A percentile compares a stretch with the other conserved stretches of the same genome.
Conservation (phyloP, 1,284 basidiomycete genomes). For the Puccinia triticina region DNA sequence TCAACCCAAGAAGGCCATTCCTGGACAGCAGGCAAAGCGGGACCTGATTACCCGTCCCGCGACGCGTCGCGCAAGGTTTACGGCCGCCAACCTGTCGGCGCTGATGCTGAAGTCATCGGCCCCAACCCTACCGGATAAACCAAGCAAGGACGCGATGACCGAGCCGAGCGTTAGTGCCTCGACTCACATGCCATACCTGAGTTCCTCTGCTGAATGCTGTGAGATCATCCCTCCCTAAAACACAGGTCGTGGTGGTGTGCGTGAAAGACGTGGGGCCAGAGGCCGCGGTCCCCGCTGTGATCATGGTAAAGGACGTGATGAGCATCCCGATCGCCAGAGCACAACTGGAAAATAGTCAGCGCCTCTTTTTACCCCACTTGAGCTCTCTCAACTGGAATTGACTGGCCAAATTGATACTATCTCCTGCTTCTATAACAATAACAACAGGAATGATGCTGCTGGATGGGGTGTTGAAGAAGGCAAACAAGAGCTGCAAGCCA, state of each 20-base stretch:
- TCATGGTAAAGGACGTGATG: conserved; percentile 43
- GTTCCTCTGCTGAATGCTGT: not conserved
- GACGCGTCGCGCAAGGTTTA: conserved; percentile 48
- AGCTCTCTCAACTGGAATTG: not conserved
- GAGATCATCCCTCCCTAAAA: not conserved
- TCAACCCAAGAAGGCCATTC: conserved; percentile 38
- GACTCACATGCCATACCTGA: not conserved
- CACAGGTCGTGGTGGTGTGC: conserved; percentile 39
- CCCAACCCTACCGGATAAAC: conserved; percentile 36
- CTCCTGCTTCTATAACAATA: conserved; percentile 12
- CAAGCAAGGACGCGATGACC: conserved; percentile 47
- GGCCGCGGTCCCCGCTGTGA: conserved; percentile 39
- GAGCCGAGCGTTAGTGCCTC: conserved; percentile 32
- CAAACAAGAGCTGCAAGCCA: conserved; percentile 49
- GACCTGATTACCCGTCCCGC: conserved; percentile 49
- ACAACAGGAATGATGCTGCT: conserved; percentile 45
- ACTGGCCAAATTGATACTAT: not conserved
- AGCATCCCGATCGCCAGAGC: conserved; percentile 47
- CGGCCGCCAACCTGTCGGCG: conserved; percentile 13
- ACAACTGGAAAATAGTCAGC: conserved; percentile 39
- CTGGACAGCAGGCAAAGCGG: conserved; percentile 32
- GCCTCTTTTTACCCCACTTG: not conserved
- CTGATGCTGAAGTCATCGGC: conserved; percentile 46
- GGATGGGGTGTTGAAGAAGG: conserved; percentile 51
- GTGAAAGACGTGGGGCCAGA: conserved; percentile 26